Percentiles rank a stretch among this genome's conserved stretches.
These are phyloP conservation scores for Neurospora sp. DNA, from an alignment of 495 filamentous ascomycete species.

Conservation along the genomic window DNA sequence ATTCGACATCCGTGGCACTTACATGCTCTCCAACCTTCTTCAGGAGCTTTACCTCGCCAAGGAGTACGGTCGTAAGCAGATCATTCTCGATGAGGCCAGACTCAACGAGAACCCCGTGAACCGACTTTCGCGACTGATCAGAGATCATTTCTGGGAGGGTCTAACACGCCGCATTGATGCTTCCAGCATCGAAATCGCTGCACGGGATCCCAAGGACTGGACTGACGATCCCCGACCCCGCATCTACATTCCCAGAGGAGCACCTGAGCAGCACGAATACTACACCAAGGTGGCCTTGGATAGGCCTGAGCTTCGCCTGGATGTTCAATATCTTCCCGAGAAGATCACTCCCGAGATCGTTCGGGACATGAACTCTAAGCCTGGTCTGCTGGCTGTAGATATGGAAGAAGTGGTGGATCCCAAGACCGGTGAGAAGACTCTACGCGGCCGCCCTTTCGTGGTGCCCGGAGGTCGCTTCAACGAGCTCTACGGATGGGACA, in stretches of 20 bases:
- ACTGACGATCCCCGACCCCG: slow-evolving; percentile 76
- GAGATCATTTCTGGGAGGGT: slow-evolving; percentile 79
- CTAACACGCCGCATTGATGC: slow-evolving; percentile 83
- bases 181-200: slow-evolving; percentile 75
- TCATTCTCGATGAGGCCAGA: slow-evolving; percentile 77
- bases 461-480: slow-evolving; percentile 96
- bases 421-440: slow-evolving; percentile 51
- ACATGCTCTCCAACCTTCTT: slow-evolving; percentile 88
- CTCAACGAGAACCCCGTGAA: slow-evolving; percentile 89
- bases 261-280: slow-evolving; percentile 80
- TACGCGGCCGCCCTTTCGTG: slow-evolving; percentile 82
- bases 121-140: slow-evolving; percentile 75
- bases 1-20: slow-evolving; percentile 84
- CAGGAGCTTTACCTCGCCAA: slow-evolving; percentile 89
- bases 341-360: slow-evolving; percentile 67
- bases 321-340: slow-evolving; percentile 68
- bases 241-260: slow-evolving; percentile 84
- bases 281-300: slow-evolving; percentile 66
- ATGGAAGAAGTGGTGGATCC: slow-evolving; percentile 68
- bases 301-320: slow-evolving; percentile 70
- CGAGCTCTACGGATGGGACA: slow-evolving; percentile 95
- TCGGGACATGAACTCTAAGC: slow-evolving; percentile 64
- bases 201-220: slow-evolving; percentile 83
- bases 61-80: slow-evolving; percentile 70
- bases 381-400: slow-evolving; percentile 78